phyloP scores from a whole-genome alignment of 2,329 filamentous ascomycete genomes.

The Fusarium equiseti region DNA sequence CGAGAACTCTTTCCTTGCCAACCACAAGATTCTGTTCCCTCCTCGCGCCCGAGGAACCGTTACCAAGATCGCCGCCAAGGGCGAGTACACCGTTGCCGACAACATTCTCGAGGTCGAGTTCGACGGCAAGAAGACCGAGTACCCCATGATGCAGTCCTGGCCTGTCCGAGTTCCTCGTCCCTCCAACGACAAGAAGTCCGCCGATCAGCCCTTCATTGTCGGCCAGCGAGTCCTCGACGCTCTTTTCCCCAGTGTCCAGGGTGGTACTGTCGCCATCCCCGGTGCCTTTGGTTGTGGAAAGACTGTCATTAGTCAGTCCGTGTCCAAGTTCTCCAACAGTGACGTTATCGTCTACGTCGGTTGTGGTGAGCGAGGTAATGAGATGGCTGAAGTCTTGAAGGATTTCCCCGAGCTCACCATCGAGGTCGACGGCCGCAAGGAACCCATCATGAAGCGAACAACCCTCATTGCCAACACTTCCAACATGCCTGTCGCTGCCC shows the following conservation, averaged over 20 bases:
- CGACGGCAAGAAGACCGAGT: slow-evolving; percentile 93
- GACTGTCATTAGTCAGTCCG: slow-evolving; percentile 98
- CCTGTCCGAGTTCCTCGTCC: slow-evolving; percentile 96
- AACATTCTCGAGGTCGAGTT: slow-evolving; percentile 97
- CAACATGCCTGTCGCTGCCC: slow-evolving; percentile 99
- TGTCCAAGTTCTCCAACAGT: slow-evolving; percentile 99
- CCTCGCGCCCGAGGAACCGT: slow-evolving; percentile 92
- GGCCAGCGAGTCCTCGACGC: slow-evolving; percentile 97
- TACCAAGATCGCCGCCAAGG: slow-evolving; percentile 88
- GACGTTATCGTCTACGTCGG: slow-evolving; percentile 99
- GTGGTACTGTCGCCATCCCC: slow-evolving; percentile 97
- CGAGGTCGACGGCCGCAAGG: slow-evolving; percentile 91
- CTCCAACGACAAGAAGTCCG: slow-evolving; percentile 89
- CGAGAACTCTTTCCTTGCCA: slow-evolving; percentile 94
- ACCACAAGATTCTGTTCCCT: slow-evolving; percentile 93
- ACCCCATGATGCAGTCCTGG: slow-evolving; percentile 99
- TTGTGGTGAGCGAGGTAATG: slow-evolving; percentile 91
- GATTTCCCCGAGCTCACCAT: slow-evolving; percentile 99
- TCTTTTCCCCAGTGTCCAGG: slow-evolving; percentile 95
- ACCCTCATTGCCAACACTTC: slow-evolving; percentile 98
- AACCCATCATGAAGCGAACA: slow-evolving; percentile 99
- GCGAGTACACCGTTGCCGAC: slow-evolving; percentile 92
- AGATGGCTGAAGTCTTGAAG: slow-evolving; percentile 99
- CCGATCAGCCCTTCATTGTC: slow-evolving; percentile 92
- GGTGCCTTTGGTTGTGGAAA: slow-evolving; percentile 99